These are phyloP conservation scores for Crepidotus variabilis DNA, from an alignment of 768 basidiomycete species.

Conservation along the genomic window DNA sequence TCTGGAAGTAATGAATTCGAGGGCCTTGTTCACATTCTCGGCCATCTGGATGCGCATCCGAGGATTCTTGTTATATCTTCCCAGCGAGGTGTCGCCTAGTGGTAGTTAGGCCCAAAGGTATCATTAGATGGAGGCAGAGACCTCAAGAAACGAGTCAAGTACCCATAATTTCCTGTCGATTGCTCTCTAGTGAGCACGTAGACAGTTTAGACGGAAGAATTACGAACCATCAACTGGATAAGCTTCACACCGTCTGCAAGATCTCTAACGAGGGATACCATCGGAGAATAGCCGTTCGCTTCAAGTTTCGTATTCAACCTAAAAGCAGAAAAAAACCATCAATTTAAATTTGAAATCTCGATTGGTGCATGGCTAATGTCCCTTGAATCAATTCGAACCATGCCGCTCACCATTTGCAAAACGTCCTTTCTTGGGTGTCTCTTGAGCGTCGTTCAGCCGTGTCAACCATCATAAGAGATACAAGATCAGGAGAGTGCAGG, in stretches of 20 bases:
- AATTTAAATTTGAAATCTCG: neutral
- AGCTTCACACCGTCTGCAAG: conserved; percentile 93
- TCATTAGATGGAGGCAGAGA: neutral
- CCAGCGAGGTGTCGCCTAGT: conserved; percentile 86
- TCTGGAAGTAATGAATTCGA: conserved; percentile 91
- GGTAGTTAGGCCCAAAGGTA: neutral
- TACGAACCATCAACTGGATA: conserved; percentile 86
- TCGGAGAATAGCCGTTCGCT: conserved; percentile 75
- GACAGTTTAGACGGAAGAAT: no score
- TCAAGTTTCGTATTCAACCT: conserved; percentile 98
- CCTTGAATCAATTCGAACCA: neutral
- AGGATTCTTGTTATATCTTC: conserved; percentile 89
- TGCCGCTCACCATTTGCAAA: conserved; percentile 81
- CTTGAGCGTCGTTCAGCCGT: conserved; percentile 62
- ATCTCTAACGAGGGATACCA: conserved; percentile 87
- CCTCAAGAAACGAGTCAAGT: conserved; percentile 5
- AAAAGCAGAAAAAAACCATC: conserved; percentile 4
- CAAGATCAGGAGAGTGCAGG: neutral
- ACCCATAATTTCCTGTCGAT: conserved; percentile 93
- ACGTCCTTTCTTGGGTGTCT: conserved; percentile 73
- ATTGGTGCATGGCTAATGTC: neutral
- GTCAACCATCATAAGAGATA: conserved; percentile 24
- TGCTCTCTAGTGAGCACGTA: no score
- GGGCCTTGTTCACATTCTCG: conserved; percentile 95
- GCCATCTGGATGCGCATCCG: conserved; percentile 94